Base-by-base conservation (phyloP, 192 early-diverging fungal species). In the Coemansia sp. region DNA sequence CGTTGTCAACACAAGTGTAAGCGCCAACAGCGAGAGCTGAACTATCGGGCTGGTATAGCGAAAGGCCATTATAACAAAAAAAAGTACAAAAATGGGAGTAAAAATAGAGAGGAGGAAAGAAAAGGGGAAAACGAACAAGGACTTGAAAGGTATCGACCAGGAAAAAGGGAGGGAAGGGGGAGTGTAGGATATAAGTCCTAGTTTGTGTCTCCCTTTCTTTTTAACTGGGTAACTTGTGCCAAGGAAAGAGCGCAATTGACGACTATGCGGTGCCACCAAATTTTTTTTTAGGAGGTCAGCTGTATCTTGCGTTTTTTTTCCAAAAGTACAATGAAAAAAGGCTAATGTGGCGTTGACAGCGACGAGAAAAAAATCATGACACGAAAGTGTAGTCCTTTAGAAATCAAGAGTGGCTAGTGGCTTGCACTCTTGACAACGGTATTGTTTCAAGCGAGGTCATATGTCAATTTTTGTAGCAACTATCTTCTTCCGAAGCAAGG, bases 41-140 rank as follows among this genome's bases (percentile, higher is more conserved):
- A 62, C 61, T 12, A 52, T n/a, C 21, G 76, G 66, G 39, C 70
- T 62, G 39, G 57, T 57, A 38, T 78, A 73, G 34, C 70, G 57
- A 52, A 78, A 28, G 4, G 25, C 26, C 25, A 45, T 45, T 8
- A 8, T 6, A 67, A 26, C 59, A 45, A 56, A 43, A 39, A 31
- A 39, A 18, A 43, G 23, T 62, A 38, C 31, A 38, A 25, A 25
- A 38, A 13, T 48, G 34, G 34, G 36, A 35, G 16, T 5, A 52
- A 36, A 48, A 12, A 21, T 23, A 25, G 39, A 11, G 26, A 3
- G 41, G 6, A 42, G 59, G 26, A 52, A 52, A 26, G n/a, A 50
- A 52, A 14, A 48, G 21, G 12, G 8, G 12, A 23, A 43, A 14
- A 20, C 7, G 5, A 43, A 18, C 18, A 43, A n/a, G 8, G 20